Evolutionary conservation across 2,329 filamentous ascomycete species (phyloP).

Genomic region (Cercospora canescens): DNA sequence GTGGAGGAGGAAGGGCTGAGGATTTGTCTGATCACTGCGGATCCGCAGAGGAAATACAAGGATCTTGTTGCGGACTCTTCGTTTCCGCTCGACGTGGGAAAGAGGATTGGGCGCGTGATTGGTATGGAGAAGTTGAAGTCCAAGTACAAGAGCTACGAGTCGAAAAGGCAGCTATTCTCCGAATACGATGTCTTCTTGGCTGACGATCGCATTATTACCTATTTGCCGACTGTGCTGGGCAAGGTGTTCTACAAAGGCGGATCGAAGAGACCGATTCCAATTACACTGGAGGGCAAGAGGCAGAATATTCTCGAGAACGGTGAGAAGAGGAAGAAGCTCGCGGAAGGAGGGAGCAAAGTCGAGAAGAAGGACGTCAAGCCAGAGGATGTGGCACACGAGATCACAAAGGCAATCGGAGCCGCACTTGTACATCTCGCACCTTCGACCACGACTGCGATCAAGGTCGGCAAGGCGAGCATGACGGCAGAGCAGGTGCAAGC

Average conservation of each 20-base stretch:
- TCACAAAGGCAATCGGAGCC: conserved; percentile 73
- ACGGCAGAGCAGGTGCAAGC: conserved; percentile 72
- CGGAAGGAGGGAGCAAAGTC: conserved; percentile 40
- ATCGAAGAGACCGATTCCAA: conserved; percentile 81
- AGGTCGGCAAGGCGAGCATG: conserved; percentile 75
- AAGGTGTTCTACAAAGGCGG: conserved; percentile 90
- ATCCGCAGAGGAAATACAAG: conserved; percentile 84
- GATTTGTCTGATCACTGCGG: conserved; percentile 84
- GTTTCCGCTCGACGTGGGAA: conserved; percentile 50
- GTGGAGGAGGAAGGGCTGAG: conserved; percentile 48
- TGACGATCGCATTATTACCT: conserved; percentile 77
- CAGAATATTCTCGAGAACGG: conserved; percentile 53
- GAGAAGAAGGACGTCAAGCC: conserved; percentile 56
- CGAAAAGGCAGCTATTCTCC: conserved; percentile 74
- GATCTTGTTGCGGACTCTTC: conserved; percentile 74
- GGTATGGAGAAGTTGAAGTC: conserved; percentile 82
- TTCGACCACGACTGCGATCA: conserved; percentile 76
- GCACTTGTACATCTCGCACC: conserved; percentile 79
- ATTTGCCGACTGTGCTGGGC: conserved; percentile 75
- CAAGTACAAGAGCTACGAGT: conserved; percentile 88
- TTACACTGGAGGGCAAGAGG: conserved; percentile 64
- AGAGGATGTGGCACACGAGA: conserved; percentile 72
- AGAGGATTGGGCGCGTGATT: conserved; percentile 63
- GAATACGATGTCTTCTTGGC: conserved; percentile 94
- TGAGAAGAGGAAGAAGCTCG: conserved; percentile 46